Conservation (phyloP, 345 rosid species). For the Chamaenerion angustifolium region DNA sequence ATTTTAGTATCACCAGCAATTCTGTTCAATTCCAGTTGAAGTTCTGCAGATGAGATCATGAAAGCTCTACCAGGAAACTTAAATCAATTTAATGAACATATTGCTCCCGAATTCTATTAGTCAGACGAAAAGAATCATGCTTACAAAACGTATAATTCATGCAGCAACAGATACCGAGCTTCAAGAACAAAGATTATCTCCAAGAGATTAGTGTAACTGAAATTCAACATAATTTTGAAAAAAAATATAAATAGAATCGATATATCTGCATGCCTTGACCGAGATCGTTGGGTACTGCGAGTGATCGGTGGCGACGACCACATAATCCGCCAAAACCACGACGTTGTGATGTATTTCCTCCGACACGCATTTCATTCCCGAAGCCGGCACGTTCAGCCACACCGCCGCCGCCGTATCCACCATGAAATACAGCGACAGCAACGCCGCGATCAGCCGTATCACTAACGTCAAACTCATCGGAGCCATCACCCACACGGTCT, state of each 20-base stretch:
- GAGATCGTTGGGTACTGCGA: constrained; percentile 38
- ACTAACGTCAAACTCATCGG: constrained; percentile 4
- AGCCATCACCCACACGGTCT: constrained; percentile 1
- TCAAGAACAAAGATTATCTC: too few species aligned
- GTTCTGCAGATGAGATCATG: too few species aligned
- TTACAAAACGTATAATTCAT: too few species aligned
- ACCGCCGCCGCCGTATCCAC: constrained; percentile 29
- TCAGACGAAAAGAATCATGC: too few species aligned
- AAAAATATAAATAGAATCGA: not conserved
- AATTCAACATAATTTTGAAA: too few species aligned
- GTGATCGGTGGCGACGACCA: constrained; percentile 52
- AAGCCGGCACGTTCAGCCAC: constrained; percentile 59
- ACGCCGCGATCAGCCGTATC: constrained; percentile 4
- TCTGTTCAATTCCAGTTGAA: too few species aligned
- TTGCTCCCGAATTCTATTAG: too few species aligned
- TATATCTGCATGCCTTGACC: constrained; percentile 39
- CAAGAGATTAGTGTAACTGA: too few species aligned
- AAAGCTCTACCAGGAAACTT: too few species aligned
- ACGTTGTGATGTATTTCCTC: constrained; percentile 75
- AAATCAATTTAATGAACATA: too few species aligned
- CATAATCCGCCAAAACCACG: constrained; percentile 71
- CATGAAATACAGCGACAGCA: constrained; percentile 6
- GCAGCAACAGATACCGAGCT: too few species aligned
- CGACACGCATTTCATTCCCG: constrained; percentile 83
- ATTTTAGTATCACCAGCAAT: too few species aligned